Evolutionary conservation across 352 stramenopile species (phyloP).

Genomic region (Phytophthora quininea): DNA sequence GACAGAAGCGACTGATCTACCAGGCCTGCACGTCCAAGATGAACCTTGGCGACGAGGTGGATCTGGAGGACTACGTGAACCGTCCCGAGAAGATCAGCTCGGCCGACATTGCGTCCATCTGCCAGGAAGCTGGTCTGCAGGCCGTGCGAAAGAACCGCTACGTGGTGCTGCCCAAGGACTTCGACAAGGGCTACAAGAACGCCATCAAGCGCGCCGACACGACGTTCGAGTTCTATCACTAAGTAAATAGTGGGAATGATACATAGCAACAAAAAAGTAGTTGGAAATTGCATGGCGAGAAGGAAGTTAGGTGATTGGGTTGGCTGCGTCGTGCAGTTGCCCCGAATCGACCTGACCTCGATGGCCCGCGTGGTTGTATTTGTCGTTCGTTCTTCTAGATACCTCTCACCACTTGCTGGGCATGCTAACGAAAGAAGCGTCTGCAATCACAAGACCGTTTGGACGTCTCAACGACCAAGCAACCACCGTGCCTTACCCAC

Average conservation of each 20-base stretch:
- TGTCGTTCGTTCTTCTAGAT: conserved; percentile 24
- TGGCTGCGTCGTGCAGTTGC: conserved; percentile 34
- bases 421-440: not conserved
- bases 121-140: conserved; percentile 98
- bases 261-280: too few species aligned
- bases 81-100: conserved; percentile 99
- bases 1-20: conserved; percentile 99
- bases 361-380: conserved; percentile 19
- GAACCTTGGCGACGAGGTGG: conserved; percentile 99
- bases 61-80: conserved; percentile 99
- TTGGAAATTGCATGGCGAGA: not conserved
- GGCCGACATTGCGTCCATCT: conserved; percentile 98
- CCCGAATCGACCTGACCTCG: not conserved
- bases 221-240: conserved; percentile 99
- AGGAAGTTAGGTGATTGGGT: conserved; percentile 14
- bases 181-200: conserved; percentile 99
- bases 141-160: conserved; percentile 99
- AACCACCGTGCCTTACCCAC: conserved; percentile 13
- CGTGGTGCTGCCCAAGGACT: conserved; percentile 99
- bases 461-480: conserved; percentile 5
- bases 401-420: not conserved
- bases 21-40: conserved; percentile 99
- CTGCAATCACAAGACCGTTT: not conserved
- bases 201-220: conserved; percentile 99
- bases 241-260: conserved; percentile 12